Percentiles rank a stretch among this genome's conserved stretches.
These are phyloP conservation scores for Penicillium paradoxum DNA, from an alignment of 495 filamentous ascomycete species.

Conservation along the genomic window DNA sequence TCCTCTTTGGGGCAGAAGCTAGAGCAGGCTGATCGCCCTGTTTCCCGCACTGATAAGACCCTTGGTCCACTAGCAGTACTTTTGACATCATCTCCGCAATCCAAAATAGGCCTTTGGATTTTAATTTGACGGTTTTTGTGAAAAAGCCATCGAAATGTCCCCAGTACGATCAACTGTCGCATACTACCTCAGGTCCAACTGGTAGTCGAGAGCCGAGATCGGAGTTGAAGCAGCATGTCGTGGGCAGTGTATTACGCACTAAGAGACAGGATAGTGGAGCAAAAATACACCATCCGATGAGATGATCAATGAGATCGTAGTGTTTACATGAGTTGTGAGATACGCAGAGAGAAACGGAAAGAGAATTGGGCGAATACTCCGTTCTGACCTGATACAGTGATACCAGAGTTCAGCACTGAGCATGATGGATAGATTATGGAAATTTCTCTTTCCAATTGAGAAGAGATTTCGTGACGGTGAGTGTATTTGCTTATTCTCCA, in stretches of 20 bases:
- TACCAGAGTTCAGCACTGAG: neutral
- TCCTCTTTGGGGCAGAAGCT: neutral
- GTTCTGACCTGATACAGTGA: neutral
- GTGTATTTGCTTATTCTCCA: neutral
- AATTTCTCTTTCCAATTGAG: no score
- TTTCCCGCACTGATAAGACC: slow-evolving; percentile 1
- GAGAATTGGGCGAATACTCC: neutral
- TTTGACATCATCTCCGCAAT: no score
- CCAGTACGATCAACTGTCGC: no score
- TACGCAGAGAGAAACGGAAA: neutral
- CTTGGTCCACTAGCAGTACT: neutral
- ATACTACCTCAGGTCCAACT: neutral
- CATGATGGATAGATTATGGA: no score
- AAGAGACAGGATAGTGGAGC: neutral
- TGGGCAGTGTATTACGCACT: neutral
- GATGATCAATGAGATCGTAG: neutral
- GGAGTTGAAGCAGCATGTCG: neutral
- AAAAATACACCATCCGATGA: neutral
- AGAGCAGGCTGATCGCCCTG: neutral
- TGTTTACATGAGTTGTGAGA: neutral
- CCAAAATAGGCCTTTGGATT: no score
- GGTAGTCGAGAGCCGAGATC: neutral
- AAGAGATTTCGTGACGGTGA: no score
- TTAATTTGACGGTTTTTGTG: no score
- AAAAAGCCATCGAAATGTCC: no score